These are phyloP conservation scores for Shiraia bambusicola DNA, from an alignment of 2,329 filamentous ascomycete species.

Conservation along the genomic window DNA sequence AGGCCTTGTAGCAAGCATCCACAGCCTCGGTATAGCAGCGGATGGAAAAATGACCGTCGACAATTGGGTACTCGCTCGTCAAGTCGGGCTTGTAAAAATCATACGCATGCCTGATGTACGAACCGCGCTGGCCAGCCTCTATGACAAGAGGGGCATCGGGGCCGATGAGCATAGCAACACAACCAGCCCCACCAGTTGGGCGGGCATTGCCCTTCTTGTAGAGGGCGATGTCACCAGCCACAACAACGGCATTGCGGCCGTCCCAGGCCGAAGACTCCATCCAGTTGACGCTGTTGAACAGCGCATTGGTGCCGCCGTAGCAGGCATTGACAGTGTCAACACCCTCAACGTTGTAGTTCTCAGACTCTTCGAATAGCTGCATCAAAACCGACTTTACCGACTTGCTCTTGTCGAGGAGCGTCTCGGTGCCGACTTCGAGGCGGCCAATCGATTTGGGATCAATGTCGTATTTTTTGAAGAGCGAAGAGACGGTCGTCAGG, in stretches of 20 bases:
- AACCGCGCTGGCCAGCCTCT: conserved; percentile 53
- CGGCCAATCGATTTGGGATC: conserved; percentile 54
- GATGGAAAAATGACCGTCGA: conserved; percentile 56
- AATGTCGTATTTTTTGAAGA: conserved; percentile 56
- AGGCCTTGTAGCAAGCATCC: conserved; percentile 56
- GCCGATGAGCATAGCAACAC: conserved; percentile 56
- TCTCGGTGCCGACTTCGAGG: conserved; percentile 57
- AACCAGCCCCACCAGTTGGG: conserved; percentile 56
- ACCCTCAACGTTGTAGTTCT: conserved; percentile 57
- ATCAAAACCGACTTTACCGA: conserved; percentile 58
- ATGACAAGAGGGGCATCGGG: conserved; percentile 54
- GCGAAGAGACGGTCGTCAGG: conserved; percentile 54
- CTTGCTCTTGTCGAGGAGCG: conserved; percentile 58
- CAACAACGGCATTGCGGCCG: conserved; percentile 54
- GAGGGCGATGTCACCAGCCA: conserved; percentile 56
- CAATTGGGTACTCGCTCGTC: conserved; percentile 56
- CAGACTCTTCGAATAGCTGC: conserved; percentile 54
- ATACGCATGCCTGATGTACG: conserved; percentile 55
- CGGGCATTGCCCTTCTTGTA: conserved; percentile 58
- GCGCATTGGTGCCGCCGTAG: conserved; percentile 57
- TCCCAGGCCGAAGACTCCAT: conserved; percentile 57
- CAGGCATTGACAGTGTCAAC: conserved; percentile 57
- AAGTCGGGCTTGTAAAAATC: conserved; percentile 59
- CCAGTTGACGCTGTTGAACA: conserved; percentile 58
- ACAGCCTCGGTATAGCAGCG: conserved; percentile 57